phyloP scores from a whole-genome alignment of 768 basidiomycete species.

The Hygrophoropsis aurantiaca region DNA sequence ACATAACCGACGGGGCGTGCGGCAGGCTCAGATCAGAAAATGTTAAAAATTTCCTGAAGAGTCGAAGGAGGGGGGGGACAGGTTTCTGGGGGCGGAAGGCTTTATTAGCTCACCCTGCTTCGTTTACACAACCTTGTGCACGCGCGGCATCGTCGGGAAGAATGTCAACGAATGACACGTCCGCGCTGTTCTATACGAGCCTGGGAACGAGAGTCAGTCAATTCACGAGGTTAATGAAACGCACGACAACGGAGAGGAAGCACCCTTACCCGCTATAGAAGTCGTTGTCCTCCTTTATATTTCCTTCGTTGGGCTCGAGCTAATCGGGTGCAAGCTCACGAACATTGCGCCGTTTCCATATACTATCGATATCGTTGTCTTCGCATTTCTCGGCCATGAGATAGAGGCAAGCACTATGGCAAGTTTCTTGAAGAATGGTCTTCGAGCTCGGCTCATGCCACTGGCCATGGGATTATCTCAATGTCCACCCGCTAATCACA shows the following conservation, averaged over 20 bases:
- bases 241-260: no score
- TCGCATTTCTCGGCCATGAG: conserved; percentile 54
- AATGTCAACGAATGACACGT: conserved; percentile 46
- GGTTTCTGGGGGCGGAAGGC: no score
- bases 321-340: conserved; percentile 40
- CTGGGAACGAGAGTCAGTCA: conserved; percentile 31
- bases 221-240: no score
- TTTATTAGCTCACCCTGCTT: no score
- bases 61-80: no score
- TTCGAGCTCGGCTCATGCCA: conserved; percentile 68
- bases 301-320: conserved; percentile 48
- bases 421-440: conserved; percentile 63
- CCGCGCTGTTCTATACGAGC: conserved; percentile 49
- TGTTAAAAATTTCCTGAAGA: no score
- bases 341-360: conserved; percentile 59
- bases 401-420: conserved; percentile 62
- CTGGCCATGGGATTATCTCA: conserved; percentile 64
- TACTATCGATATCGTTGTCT: conserved; percentile 51
- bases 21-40: no score
- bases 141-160: conserved; percentile 37
- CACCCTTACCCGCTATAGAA: conserved; percentile 68
- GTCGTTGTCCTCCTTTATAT: conserved; percentile 36
- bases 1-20: no score
- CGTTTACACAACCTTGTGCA: no score
- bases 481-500: no score